phyloP scores from a whole-genome alignment of 2,329 filamentous ascomycete genomes.

The Cladophialophora yegresii region DNA sequence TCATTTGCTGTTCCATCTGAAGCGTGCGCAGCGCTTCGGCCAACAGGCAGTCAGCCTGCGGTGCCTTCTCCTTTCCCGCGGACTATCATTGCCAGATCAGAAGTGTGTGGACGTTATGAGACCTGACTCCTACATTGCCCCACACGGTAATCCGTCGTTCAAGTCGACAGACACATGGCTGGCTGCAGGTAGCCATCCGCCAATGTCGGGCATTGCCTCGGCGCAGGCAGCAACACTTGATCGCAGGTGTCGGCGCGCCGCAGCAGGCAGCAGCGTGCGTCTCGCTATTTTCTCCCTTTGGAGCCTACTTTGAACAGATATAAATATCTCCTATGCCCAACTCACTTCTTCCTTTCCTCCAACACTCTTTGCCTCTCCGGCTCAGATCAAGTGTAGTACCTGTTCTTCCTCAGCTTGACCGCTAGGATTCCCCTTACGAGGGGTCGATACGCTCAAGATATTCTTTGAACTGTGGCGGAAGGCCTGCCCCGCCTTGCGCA shows the following conservation, averaged over 20 bases:
- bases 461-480: conserved; percentile 61
- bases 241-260: background rate
- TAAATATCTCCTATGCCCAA: background rate
- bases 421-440: conserved; percentile 69
- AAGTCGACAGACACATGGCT: no score
- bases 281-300: background rate
- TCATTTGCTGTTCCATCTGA: background rate
- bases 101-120: no score
- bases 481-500: conserved; percentile 69
- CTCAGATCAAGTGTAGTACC: conserved; percentile 90
- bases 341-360: background rate
- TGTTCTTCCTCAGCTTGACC: conserved; percentile 96
- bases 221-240: background rate
- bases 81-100: background rate
- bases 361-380: conserved; percentile 44
- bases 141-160: no score
- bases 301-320: background rate
- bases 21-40: background rate
- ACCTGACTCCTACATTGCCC: no score
- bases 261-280: background rate
- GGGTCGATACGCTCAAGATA: conserved; percentile 45
- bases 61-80: background rate
- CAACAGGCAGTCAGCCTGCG: background rate
- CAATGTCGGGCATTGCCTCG: background rate
- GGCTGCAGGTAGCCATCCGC: background rate